Evolutionary conservation across 805 yeast species (phyloP).

Genomic region (Saccharomyces kudriavzevii): DNA sequence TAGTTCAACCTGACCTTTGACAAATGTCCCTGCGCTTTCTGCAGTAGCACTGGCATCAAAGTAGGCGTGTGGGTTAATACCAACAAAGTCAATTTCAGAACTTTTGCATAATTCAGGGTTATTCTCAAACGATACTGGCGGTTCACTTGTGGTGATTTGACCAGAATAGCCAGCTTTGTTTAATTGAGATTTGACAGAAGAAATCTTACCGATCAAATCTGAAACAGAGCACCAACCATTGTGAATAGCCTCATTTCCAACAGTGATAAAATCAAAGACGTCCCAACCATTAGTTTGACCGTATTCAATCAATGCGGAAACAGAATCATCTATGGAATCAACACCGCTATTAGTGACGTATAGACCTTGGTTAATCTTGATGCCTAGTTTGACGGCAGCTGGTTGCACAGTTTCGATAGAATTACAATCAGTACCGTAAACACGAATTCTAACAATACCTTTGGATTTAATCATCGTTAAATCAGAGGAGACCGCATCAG

Average conservation of each 20-base stretch:
- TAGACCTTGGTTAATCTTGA: constrained; percentile 77
- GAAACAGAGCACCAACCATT: constrained; percentile 51
- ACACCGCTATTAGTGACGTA: constrained; percentile 65
- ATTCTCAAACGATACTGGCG: constrained; percentile 63
- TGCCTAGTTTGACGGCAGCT: constrained; percentile 47
- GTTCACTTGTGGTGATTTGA: constrained; percentile 74
- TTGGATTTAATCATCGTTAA: constrained; percentile 47
- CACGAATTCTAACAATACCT: constrained; percentile 60
- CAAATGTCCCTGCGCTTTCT: constrained; percentile 60
- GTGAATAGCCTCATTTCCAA: constrained; percentile 84
- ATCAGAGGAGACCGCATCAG: constrained; percentile 48
- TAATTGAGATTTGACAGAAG: constrained; percentile 52
- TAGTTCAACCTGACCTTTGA: constrained; percentile 50
- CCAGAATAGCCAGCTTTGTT: constrained; percentile 70
- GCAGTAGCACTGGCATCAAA: constrained; percentile 62
- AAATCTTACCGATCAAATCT: constrained; percentile 58
- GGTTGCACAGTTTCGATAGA: constrained; percentile 60
- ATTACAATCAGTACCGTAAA: constrained; percentile 84
- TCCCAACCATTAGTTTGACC: constrained; percentile 57
- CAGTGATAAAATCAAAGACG: constrained; percentile 64
- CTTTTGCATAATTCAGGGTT: constrained; percentile 61
- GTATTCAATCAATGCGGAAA: constrained; percentile 44
- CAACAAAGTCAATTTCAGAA: constrained; percentile 72
- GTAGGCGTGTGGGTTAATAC: constrained; percentile 81
- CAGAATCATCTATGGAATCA: constrained; percentile 57